Percentiles rank a stretch among this genome's conserved stretches.
Conservation (phyloP, 129 eudicot genomes). For the Tagetes patula region DNA sequence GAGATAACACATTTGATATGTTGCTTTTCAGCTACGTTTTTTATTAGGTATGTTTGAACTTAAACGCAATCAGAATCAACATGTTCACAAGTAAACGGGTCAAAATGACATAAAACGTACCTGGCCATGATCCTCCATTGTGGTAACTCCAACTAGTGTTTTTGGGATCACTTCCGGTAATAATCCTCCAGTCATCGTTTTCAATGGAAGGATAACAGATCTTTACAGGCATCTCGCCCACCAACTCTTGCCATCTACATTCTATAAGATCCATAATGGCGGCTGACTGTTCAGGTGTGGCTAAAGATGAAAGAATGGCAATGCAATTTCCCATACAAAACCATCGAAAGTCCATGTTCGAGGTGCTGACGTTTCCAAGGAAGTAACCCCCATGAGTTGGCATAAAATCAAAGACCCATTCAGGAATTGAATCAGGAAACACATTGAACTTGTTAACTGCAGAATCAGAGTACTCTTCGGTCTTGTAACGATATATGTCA, state of each 20-base stretch:
- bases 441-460: constrained; percentile 94
- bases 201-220: constrained; percentile 96
- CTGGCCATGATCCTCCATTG: constrained; percentile 99
- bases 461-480: constrained; percentile 91
- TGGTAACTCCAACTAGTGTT: constrained; percentile 98
- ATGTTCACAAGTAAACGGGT: no score
- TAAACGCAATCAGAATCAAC: no score
- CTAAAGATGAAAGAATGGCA: constrained; percentile 89
- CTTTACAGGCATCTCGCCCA: constrained; percentile 92
- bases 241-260: constrained; percentile 89
- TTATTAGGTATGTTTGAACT: no score
- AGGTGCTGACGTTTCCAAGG: constrained; percentile 87
- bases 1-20: no score
- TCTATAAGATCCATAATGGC: constrained; percentile 96
- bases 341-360: constrained; percentile 98
- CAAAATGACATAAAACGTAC: constrained; percentile 31
- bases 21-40: no score
- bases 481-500: constrained; percentile 90
- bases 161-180: constrained; percentile 93
- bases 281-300: constrained; percentile 73
- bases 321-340: constrained; percentile 91
- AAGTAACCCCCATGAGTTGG: constrained; percentile 87
- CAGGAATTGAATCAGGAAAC: constrained; percentile 94
- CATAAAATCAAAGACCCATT: constrained; percentile 96
- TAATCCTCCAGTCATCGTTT: constrained; percentile 87